phyloP scores from a whole-genome alignment of 805 yeast species.

The Trichomonascus vanleenenianus region DNA sequence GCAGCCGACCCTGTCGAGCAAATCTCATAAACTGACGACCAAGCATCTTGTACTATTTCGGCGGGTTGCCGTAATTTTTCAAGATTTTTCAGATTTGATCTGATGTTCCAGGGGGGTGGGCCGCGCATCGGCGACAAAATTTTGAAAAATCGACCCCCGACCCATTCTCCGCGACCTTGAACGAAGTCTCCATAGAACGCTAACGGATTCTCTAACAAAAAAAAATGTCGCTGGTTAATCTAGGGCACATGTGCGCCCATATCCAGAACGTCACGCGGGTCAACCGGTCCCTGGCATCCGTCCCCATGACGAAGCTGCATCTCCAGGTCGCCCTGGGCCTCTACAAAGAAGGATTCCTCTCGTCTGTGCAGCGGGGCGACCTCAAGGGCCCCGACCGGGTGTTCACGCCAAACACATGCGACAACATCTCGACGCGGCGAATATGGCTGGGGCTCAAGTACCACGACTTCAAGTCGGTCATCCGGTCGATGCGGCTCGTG shows the following conservation, averaged over 20 bases:
- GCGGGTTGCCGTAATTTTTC: neutral
- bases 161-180: neutral
- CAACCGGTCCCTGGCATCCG: conserved; percentile 60
- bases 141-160: conserved; percentile 3
- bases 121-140: neutral
- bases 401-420: conserved; percentile 64
- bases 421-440: conserved; percentile 76
- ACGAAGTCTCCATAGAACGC: neutral
- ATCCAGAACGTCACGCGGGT: conserved; percentile 81
- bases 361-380: conserved; percentile 80
- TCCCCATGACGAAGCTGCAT: conserved; percentile 79
- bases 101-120: neutral
- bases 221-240: conserved; percentile 76
- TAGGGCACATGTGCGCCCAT: conserved; percentile 82
- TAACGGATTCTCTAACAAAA: conserved; percentile 4
- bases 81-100: neutral
- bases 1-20: neutral
- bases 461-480: conserved; percentile 69
- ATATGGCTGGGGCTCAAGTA: conserved; percentile 91
- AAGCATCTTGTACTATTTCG: neutral
- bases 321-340: conserved; percentile 76
- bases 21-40: neutral
- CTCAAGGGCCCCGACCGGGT: conserved; percentile 68
- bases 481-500: conserved; percentile 61
- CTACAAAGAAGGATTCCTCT: conserved; percentile 84